Evolutionary conservation across 257 asterid genomes (phyloP), one percentile per base, ranked within the genome.

Genomic region (Craterostigma plantagineum): DNA sequence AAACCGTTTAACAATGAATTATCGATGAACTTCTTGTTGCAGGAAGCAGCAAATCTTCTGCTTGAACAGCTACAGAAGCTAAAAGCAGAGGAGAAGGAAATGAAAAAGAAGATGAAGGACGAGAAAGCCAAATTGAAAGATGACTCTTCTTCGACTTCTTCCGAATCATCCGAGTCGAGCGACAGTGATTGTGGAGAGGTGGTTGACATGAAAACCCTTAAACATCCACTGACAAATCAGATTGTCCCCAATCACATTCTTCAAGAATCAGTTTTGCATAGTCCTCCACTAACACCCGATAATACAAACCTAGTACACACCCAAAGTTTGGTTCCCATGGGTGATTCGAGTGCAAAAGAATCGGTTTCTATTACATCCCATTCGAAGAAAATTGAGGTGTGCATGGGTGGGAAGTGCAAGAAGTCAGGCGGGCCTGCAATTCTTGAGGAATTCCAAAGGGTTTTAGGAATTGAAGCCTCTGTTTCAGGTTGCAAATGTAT

Each of bases 401-500:
- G 96, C 23, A 67, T 86, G 91, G 96, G 96, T 2, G 87, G 94
- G 1, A 86, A 86, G n/a, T 86, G 96, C 79, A 81, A 71, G 79
- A 76, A 70, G 50, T 64, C 76, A 0, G 93, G 94, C 0, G 78
- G 80, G 0, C 63, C 18, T 0, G 62, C 58, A 8, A 16, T 81
- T 23, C n/a, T 87, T 46, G 86, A 73, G 14, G 74, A 76, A 49
- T 71, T 87, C 16, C 73, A 63, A 56, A 63, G 51, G 46, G 61
- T 14, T 1, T 66, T 68, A 0, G 97, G 90, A 35, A 48, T 56
- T 5, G 82, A 78, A 62, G 78, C 60, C 39, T 69, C 69, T 27
- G 95, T 78, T 15, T 56, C 72, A 0, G 92, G 86, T 10, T 82
- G 98, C 73, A 87, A 79, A 61, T 87, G 95, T 58, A 72, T 87